Evolutionary conservation across 2,329 filamentous ascomycete species (phyloP).

Genomic region (Mycosphaerella sp.): DNA sequence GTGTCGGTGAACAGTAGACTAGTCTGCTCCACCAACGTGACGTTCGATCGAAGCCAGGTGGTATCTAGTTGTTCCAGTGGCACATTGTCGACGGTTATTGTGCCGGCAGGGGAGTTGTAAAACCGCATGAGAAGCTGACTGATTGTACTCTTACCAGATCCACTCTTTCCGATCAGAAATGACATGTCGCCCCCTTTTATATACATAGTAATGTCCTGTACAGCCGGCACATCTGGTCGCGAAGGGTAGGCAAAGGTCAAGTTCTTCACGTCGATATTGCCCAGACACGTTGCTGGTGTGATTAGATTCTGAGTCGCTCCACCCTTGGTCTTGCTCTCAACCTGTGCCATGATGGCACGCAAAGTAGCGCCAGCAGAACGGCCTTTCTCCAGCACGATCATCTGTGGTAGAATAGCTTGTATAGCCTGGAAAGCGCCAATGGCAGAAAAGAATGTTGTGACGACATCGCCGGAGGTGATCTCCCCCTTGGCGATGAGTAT

Average conservation of each 20-base stretch:
- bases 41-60: constrained; percentile 67
- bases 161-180: constrained; percentile 79
- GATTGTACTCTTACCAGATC: constrained; percentile 87
- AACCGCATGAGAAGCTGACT: constrained; percentile 73
- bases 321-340: constrained; percentile 24
- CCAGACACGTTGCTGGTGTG: constrained; percentile 46
- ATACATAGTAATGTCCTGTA: constrained; percentile 58
- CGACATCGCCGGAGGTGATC: constrained; percentile 57
- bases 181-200: constrained; percentile 68
- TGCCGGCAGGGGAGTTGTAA: constrained; percentile 61
- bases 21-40: constrained; percentile 77
- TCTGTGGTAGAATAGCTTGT: constrained; percentile 67
- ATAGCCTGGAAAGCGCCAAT: constrained; percentile 70
- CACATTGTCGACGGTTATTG: constrained; percentile 62
- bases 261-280: constrained; percentile 64
- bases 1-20: constrained; percentile 77
- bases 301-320: constrained; percentile 20
- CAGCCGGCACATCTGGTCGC: constrained; percentile 53
- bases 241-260: constrained; percentile 62
- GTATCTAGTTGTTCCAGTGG: constrained; percentile 57
- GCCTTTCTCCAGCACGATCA: constrained; percentile 72
- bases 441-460: constrained; percentile 82
- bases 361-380: constrained; percentile 65
- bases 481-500: constrained; percentile 57
- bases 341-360: constrained; percentile 39